phyloP scores from a whole-genome alignment of 768 basidiomycete species.

The Galerina marginata region DNA sequence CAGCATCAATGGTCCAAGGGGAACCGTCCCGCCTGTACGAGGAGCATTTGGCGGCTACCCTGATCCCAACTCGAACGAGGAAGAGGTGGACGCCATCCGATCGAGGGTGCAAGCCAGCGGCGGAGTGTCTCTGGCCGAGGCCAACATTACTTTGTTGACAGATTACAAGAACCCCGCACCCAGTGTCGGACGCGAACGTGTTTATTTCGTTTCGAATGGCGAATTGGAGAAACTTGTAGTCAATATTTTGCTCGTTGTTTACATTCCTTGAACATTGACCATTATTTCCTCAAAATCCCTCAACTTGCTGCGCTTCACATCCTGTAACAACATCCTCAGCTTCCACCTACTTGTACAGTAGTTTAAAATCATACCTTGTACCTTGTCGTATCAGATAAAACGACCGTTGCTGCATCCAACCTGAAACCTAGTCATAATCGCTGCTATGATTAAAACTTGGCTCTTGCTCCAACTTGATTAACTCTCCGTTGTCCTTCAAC shows the following conservation, averaged over 20 bases:
- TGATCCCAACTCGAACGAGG: slow-evolving; percentile 30
- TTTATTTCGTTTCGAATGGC: slow-evolving; percentile 69
- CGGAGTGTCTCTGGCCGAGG: slow-evolving; percentile 64
- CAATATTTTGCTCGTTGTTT: slow-evolving; percentile 76
- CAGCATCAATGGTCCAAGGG: slow-evolving; percentile 28
- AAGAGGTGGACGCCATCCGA: slow-evolving; percentile 48
- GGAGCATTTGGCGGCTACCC: slow-evolving; percentile 53
- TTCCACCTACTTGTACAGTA: not conserved
- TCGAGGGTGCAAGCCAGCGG: slow-evolving; percentile 69
- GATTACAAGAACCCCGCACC: slow-evolving; percentile 48
- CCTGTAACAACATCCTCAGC: too few relatives aligned
- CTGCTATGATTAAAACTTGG: not conserved
- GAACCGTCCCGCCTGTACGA: slow-evolving; percentile 42
- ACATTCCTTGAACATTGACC: slow-evolving; percentile 47
- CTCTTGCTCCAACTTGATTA: not conserved
- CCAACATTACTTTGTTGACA: slow-evolving; percentile 65
- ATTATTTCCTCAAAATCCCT: not conserved
- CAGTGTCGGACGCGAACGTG: slow-evolving; percentile 66
- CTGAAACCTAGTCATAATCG: not conserved
- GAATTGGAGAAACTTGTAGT: slow-evolving; percentile 77
- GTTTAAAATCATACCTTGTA: not conserved
- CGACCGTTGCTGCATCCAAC: too few relatives aligned
- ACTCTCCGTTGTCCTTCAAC: not conserved
- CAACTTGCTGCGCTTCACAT: not conserved
- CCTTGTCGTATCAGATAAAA: not conserved